Percentiles rank a stretch among this genome's conserved stretches.
Conservation (phyloP, 768 basidiomycete genomes). For the Psilocybe tampanensis region DNA sequence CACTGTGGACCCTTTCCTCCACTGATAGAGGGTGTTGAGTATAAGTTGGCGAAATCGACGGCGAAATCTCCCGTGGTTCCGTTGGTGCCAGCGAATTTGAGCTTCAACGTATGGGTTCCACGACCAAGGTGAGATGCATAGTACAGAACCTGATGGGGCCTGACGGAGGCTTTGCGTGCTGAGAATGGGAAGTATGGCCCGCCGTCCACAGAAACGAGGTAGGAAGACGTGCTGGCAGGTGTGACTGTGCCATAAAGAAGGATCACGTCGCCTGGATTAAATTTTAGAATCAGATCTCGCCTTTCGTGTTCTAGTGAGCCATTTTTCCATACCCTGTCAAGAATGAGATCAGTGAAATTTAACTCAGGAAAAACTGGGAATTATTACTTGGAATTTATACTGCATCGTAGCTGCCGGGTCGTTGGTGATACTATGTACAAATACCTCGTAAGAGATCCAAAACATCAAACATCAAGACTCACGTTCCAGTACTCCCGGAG, state of each 20-base stretch:
- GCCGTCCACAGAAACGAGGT: slow-evolving; percentile 11
- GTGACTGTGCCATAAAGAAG: slow-evolving; percentile 44
- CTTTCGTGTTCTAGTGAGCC: background rate
- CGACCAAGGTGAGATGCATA: slow-evolving; percentile 20
- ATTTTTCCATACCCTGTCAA: slow-evolving; percentile 1
- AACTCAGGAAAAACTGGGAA: background rate
- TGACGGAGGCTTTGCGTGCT: slow-evolving; percentile 14
- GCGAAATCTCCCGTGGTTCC: slow-evolving; percentile 15
- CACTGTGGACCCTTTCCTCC: slow-evolving; percentile 12
- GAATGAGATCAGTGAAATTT: background rate
- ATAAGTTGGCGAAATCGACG: slow-evolving; percentile 24
- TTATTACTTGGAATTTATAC: slow-evolving; percentile 42
- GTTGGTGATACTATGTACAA: slow-evolving; percentile 32
- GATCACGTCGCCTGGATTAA: slow-evolving; percentile 41
- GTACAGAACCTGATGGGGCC: slow-evolving; percentile 17
- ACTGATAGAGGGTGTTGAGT: slow-evolving; percentile 22
- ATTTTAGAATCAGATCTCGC: background rate
- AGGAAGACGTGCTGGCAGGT: slow-evolving; percentile 9
- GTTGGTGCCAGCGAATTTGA: slow-evolving; percentile 18
- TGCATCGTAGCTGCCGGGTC: slow-evolving; percentile 32
- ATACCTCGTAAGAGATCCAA: background rate
- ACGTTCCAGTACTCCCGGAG: slow-evolving; percentile 47
- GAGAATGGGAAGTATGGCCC: slow-evolving; percentile 15
- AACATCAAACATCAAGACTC: slow-evolving; percentile 9
- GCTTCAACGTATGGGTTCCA: slow-evolving; percentile 15